phyloP scores from a whole-genome alignment of 768 basidiomycete genomes.

The Tylopilus rubrobrunneus region DNA sequence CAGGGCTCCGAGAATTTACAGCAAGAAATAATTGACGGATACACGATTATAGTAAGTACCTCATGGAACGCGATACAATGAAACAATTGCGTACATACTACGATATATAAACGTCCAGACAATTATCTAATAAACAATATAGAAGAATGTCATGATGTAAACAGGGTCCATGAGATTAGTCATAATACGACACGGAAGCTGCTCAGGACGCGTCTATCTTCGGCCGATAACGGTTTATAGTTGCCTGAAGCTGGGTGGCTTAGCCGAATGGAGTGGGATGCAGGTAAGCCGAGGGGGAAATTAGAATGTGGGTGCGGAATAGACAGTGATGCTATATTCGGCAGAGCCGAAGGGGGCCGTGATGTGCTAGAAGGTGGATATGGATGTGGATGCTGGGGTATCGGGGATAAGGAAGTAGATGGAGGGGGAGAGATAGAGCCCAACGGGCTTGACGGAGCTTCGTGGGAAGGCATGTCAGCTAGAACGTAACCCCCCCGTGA shows the following conservation, averaged over 20 bases:
- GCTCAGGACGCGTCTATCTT: slow-evolving; percentile 56
- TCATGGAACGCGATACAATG: not conserved
- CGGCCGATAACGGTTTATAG: slow-evolving; percentile 44
- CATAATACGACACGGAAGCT: slow-evolving; percentile 53
- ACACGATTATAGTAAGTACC: not conserved
- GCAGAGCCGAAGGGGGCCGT: slow-evolving; percentile 16
- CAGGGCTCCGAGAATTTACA: not conserved
- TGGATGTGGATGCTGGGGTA: slow-evolving; percentile 9
- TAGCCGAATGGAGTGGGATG: slow-evolving; percentile 16
- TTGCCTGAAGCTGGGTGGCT: slow-evolving; percentile 24
- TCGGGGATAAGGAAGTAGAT: slow-evolving; percentile 11
- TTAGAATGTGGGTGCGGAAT: slow-evolving; percentile 2
- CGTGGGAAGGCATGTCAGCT: slow-evolving; percentile 15
- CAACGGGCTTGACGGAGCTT: slow-evolving; percentile 7
- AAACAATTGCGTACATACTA: not conserved
- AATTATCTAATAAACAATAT: not conserved
- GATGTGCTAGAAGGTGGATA: slow-evolving; percentile 6
- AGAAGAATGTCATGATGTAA: not conserved
- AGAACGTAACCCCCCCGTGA: slow-evolving; percentile 15
- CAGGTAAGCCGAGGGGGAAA: not conserved
- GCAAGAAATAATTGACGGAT: not conserved
- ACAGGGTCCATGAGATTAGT: not conserved
- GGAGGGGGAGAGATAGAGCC: slow-evolving; percentile 16
- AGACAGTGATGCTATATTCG: slow-evolving; percentile 21
- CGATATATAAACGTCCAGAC: not conserved